Evolutionary conservation across 805 yeast genomes (phyloP), one percentile per base, ranked within the genome.

Genomic region (Schizosaccharomyces japonicus): DNA sequence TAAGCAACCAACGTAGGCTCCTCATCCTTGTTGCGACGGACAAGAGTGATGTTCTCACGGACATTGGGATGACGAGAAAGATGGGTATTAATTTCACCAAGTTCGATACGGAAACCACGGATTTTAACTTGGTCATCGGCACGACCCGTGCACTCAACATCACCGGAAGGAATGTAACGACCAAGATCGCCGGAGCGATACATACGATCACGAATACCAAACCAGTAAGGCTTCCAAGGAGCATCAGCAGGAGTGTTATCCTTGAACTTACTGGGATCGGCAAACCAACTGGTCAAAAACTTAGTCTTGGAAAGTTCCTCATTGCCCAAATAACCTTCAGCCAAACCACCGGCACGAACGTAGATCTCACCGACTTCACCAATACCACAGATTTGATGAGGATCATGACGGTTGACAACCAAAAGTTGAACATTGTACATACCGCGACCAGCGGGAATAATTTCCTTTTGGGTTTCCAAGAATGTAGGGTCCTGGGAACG

Each of bases 281-380:
- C 80, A 59, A 77, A 90, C 99, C 99, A 90, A 60, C 82, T 84
- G 52, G 74, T 73, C 45, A 92, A 73, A 53, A 90, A 90, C 65
- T 92, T 90, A 61, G 81, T 76, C 49, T 73, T 73, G 58, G 85
- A 90, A 60, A 83, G 64, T 29, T 85, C 94, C 5, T 94, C 95
- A 51, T 85, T 70, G 44, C 85, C 82, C 56, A 95, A 72, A 64
- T 90, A 90, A 2, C 96, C 95, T 62, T 87, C 98, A 15, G 95
- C 93, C 49, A 90, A 69, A 46, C 99, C 99, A 50, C 83, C 98
- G 34, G 98, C 99, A 59, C 99, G 76, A 8, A 92, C 96, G 58
- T 90, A 90, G 52, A 90, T 85, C 62, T 90, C 99, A 58, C 99
- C 99, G 51, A 90, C 90, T 64, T 90, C 99, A 54, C 99, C 98